Base-by-base conservation (phyloP, 805 yeast genomes). In the Ogataea ganodermae region DNA sequence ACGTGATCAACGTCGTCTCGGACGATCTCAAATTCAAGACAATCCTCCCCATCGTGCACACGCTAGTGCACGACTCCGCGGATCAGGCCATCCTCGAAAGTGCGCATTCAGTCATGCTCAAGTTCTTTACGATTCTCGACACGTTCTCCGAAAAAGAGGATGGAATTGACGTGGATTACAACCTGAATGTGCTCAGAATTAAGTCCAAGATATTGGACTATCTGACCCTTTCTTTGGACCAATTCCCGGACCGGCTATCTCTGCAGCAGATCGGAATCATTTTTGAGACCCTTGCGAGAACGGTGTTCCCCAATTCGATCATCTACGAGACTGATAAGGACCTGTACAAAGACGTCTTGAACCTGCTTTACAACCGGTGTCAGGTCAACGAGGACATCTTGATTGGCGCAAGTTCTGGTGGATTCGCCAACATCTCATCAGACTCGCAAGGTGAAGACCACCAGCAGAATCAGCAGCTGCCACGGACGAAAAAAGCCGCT, bases 51-150 rank as follows among this genome's bases (percentile, higher is more conserved):
- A 49, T 61, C 6, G 52, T 62, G 4, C 56, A 59, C 16, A 45
- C 42, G 9, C 48, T 64, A 9, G 56, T 67, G 2, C 60, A 61
- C 21, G 46, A 37, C 2, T 28, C 55, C 1, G 26, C 32, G 1
- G 51, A 50, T 27, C 62, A 60, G 22, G 61, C 68, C 2, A 54
- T 80, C 4, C 63, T 82, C 9, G 92, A 86, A 58, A 78, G 84
- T 0, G 72, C 82, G 1, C 92, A 86, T 60, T 81, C 89, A 0
- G 84, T 83, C 0, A 66, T 75, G 59, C 58, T 80, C 31, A 60
- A 60, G 36, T 61, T 54, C 44, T 55, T 66, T 31, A 55, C 60
- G 13, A 47, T 52, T 12, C 31, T 60, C 9, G 64, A 63, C 26
- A 46, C 58, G 2, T 49, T 48, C 35, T 35, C 44, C n/a, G 58